These are phyloP conservation scores for Boletus holoroseus DNA, from an alignment of 1,284 basidiomycete genomes.

Conservation along the genomic window DNA sequence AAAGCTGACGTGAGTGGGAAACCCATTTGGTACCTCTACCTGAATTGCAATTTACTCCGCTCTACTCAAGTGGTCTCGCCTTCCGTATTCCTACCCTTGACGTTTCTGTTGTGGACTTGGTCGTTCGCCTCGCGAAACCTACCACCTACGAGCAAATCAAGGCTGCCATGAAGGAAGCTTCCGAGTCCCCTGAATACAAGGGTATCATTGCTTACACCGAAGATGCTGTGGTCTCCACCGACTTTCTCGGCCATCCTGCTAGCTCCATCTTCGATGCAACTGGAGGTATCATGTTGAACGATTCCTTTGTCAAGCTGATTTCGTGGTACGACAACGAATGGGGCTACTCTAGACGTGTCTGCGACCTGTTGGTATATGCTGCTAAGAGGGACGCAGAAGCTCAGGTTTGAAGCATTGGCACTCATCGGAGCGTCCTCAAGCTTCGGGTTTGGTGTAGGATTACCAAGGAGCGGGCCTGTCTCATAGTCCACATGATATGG, in stretches of 20 bases:
- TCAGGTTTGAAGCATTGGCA: conserved; percentile 16
- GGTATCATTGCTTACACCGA: conserved; percentile 96
- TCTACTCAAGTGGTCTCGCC: conserved; percentile 67
- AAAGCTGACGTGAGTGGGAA: conserved; percentile 63
- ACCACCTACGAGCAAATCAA: conserved; percentile 92
- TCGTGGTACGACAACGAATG: conserved; percentile 97
- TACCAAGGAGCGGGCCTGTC: conserved; percentile 2
- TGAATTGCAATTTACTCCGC: background rate
- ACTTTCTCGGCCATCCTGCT: conserved; percentile 78
- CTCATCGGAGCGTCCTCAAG: background rate
- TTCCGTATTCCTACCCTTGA: conserved; percentile 98
- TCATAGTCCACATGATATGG: background rate
- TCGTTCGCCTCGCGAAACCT: conserved; percentile 86
- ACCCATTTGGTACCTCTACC: background rate
- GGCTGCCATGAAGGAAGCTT: conserved; percentile 77
- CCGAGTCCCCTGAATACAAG: conserved; percentile 59
- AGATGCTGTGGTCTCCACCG: conserved; percentile 90
- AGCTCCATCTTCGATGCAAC: conserved; percentile 90
- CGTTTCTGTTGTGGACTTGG: conserved; percentile 98
- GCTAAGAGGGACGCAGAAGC: conserved; percentile 63
- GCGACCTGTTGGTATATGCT: conserved; percentile 83
- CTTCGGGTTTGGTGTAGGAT: conserved; percentile 17
- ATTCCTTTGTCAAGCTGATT: conserved; percentile 93
- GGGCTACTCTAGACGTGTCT: conserved; percentile 94
- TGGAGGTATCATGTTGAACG: conserved; percentile 92